Evolutionary conservation across 306 rosid species (phyloP), one percentile per base, ranked within the genome.

Genomic region (Luffa acutangula): DNA sequence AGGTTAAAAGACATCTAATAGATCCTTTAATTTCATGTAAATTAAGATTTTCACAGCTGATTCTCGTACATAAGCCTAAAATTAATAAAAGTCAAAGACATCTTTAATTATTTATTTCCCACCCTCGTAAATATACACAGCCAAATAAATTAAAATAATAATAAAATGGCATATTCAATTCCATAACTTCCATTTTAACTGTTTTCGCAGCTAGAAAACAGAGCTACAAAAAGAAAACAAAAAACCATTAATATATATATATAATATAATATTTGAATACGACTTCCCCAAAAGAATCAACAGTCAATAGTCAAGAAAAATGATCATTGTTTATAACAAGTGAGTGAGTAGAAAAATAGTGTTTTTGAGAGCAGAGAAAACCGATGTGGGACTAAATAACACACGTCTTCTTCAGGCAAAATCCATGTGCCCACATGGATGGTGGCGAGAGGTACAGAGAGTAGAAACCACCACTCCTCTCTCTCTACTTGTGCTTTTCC

Each of bases 391-490:
- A 85, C 92, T 34, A 31, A 87, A 89, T 87, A 84, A 92, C 94
- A 89, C 87, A 86, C 92, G 96, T 94, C 96, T 88, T 89, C 86
- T 76, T 92, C 93, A 87, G 94, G 93, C 89, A 87, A 87, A 85
- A 88, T 92, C 96, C 98, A 94, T 90, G 97, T 92, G 98, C 91
- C 93, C 96, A 85, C 94, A 92, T 90, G 98, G 94, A 87, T 82
- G 86, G 81, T 86, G 20, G 80, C 65, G 82, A 87, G 51, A 42
- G 84, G 65, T 81, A 59, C 56, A 36, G 37, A 81, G 77, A 39
- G 45, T 21, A 59, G 46, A 65, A 52, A 25, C 53, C 39, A 43
- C 6, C 46, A 65, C 10, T 20, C 18, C 60, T 62, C 69, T 62
- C 74, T 65, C 72, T 37, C 72, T 83, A 43, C 75, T 67, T 67